Evolutionary conservation across 768 basidiomycete genomes (phyloP).

Genomic region (Sistotremastrum suecicum): DNA sequence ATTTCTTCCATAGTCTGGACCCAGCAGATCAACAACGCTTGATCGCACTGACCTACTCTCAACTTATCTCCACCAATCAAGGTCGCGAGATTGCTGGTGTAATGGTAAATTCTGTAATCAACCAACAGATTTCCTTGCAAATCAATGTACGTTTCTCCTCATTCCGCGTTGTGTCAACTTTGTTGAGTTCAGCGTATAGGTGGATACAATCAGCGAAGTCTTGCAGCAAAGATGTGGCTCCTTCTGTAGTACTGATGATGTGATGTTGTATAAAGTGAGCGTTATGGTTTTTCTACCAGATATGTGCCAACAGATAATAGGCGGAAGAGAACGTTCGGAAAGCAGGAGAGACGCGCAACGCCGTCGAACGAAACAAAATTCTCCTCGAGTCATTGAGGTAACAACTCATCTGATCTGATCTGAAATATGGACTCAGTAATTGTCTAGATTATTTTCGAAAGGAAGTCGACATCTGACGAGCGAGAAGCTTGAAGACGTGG

Average conservation of each 20-base stretch:
- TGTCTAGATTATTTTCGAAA: constrained; percentile 67
- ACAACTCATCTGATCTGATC: constrained; percentile 7
- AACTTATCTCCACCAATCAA: constrained; percentile 69
- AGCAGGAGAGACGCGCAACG: constrained; percentile 68
- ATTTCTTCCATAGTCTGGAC: constrained; percentile 42
- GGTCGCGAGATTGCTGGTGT: constrained; percentile 83
- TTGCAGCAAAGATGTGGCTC: constrained; percentile 91
- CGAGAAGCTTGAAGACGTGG: constrained; percentile 72
- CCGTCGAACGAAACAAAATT: constrained; percentile 60
- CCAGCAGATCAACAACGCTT: constrained; percentile 56
- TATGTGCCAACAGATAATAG: constrained; percentile 21
- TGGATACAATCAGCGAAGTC: constrained; percentile 93
- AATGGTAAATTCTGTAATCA: constrained; percentile 89
- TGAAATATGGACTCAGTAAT: constrained; percentile 3
- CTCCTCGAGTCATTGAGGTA: constrained; percentile 82
- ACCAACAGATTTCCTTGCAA: constrained; percentile 96
- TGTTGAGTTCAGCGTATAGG: constrained; percentile 30
- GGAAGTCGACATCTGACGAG: constrained; percentile 76
- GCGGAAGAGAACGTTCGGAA: constrained; percentile 89
- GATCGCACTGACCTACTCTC: constrained; percentile 64
- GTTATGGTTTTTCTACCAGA: constrained; percentile 3
- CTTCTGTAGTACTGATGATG: constrained; percentile 97
- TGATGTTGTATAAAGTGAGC: constrained; percentile 86
- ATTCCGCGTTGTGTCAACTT: background rate
- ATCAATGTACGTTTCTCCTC: constrained; percentile 55